A percentile compares a stretch with the other conserved stretches of the same genome.
These are phyloP conservation scores for Coleophoma crateriformis DNA, from an alignment of 2,329 filamentous ascomycete species.

Conservation along the genomic window DNA sequence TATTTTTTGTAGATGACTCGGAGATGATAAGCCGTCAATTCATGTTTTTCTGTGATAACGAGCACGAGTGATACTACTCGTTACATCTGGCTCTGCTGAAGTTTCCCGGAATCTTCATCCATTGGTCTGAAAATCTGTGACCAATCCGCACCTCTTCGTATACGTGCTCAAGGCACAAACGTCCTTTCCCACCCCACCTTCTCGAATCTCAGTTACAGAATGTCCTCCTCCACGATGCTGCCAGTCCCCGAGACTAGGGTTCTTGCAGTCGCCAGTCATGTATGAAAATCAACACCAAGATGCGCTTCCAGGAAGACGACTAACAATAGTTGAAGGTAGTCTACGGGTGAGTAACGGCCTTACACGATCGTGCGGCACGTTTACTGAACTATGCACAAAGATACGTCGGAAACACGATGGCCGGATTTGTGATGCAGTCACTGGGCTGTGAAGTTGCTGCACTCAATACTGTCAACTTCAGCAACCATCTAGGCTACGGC, in stretches of 20 bases:
- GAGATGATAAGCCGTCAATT: not conserved
- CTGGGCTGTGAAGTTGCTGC: conserved; percentile 91
- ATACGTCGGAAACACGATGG: conserved; percentile 97
- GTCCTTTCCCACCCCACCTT: not conserved
- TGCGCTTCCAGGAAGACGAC: conserved; percentile 8
- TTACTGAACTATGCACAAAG: conserved; percentile 39
- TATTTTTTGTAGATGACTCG: not conserved
- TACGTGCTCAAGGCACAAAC: no score
- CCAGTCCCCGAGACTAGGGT: conserved; percentile 59
- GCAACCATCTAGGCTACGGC: conserved; percentile 90
- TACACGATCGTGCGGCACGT: no score
- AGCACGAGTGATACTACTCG: no score
- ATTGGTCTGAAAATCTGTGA: not conserved
- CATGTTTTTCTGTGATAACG: not conserved
- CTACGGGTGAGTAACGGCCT: conserved; percentile 55
- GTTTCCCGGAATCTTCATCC: not conserved
- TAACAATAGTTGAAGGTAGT: conserved; percentile 52
- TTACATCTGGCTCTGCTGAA: not conserved
- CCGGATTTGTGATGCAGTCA: conserved; percentile 88
- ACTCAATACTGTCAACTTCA: conserved; percentile 96
- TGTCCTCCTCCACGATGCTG: conserved; percentile 18
- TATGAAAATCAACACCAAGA: conserved; percentile 42
- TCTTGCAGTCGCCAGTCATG: conserved; percentile 90
- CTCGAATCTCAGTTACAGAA: conserved; percentile 4
- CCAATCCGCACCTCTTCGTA: no score